Base-by-base conservation (phyloP, 768 basidiomycete genomes). In the Candolleomyces efflorescens region DNA sequence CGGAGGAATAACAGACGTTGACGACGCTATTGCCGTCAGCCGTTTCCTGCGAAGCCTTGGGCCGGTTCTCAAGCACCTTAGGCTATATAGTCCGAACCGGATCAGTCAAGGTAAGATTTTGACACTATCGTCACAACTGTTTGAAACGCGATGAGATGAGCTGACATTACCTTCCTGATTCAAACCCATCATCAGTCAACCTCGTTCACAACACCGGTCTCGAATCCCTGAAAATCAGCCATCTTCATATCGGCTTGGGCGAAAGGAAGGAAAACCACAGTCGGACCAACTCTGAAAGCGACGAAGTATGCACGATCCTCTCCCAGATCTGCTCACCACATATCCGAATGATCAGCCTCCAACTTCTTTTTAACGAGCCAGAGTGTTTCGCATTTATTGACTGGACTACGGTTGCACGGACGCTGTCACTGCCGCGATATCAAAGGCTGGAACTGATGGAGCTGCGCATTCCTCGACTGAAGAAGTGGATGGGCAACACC, bases 41-140 rank as follows among this genome's bases (percentile, higher is more conserved):
- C 60, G 60, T 53, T 65, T 69, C 60, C 58, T 69, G 38, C 59
- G 65, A 36, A 55, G 57, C 22, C 60, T 69, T 9, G 68, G 68
- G 20, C 59, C 62, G 3, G 60, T 56, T n/a, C 54, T 69, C 41
- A 61, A 65, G 51, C 66, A 69, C 41, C 59, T 69, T 18, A 59
- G 62, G 26, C 60, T 69, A 22, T 56, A 60, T 41, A 56, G 36
- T 22, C 64, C 68, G 12, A 64, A 63, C 59, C 64, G 64, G 37
- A 63, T 67, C 17, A 64, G 62, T 15, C 64, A 69, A 64, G 63
- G 68, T 69, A 56, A 39, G 66, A 11, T 32, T 32, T 32, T 13
- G 18, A 46, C 10, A 20, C 20, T 37, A 15, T 61, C 15, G 39
- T 12, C 20, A 36, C 53, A 27, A 41, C 24, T 24, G 39, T 18